These are phyloP conservation scores for Juglanconis sp. DNA, from an alignment of 2,329 filamentous ascomycete genomes.

Conservation along the genomic window DNA sequence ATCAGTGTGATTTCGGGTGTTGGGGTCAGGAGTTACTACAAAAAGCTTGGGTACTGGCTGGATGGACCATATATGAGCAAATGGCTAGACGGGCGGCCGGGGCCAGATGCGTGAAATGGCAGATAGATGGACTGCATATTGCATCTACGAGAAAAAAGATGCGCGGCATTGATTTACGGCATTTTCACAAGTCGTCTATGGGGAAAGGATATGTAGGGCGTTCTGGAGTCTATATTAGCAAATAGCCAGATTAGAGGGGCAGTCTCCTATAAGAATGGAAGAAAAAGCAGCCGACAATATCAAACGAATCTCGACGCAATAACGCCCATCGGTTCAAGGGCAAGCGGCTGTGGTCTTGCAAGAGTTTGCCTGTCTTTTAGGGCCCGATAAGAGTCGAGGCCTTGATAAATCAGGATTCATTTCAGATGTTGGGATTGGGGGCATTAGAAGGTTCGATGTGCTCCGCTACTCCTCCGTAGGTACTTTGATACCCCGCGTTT, in stretches of 20 bases:
- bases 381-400: background rate
- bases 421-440: too few species aligned
- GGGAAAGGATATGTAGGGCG: background rate
- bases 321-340: background rate
- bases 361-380: background rate
- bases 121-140: background rate
- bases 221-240: background rate
- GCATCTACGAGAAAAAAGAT: background rate
- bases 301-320: background rate
- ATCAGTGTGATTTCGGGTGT: slow-evolving; percentile 98
- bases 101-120: slow-evolving; percentile 14
- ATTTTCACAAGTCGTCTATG: background rate
- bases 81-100: slow-evolving; percentile 52
- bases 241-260: background rate
- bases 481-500: too few species aligned
- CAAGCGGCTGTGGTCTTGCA: background rate
- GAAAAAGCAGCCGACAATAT: background rate
- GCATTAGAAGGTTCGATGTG: too few species aligned
- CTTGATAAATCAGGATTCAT: too few species aligned
- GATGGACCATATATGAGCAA: slow-evolving; percentile 85
- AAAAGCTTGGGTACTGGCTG: slow-evolving; percentile 85
- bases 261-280: background rate
- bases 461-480: too few species aligned
- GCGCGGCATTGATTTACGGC: background rate
- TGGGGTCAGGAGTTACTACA: slow-evolving; percentile 92